These are phyloP conservation scores for Fusarium circinatum DNA, from an alignment of 2,329 filamentous ascomycete genomes.

Conservation along the genomic window DNA sequence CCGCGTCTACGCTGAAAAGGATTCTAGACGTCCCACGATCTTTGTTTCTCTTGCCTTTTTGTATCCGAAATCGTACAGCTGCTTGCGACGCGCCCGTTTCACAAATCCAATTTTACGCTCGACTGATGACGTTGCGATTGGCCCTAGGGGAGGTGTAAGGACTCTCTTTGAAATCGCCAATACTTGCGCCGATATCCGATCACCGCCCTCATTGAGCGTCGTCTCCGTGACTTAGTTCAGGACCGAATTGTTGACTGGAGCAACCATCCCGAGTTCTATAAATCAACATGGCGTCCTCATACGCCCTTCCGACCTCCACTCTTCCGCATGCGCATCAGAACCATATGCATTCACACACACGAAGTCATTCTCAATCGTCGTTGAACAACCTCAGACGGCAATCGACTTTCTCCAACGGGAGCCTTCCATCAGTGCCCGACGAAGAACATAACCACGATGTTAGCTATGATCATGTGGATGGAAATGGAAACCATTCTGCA, in stretches of 20 bases:
- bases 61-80: constrained; percentile 10
- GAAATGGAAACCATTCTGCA: constrained; percentile 34
- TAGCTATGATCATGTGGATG: constrained; percentile 34
- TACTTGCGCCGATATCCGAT: constrained; percentile 35
- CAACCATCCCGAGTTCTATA: not conserved
- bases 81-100: constrained; percentile 17
- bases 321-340: constrained; percentile 60
- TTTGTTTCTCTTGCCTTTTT: constrained; percentile 10
- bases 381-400: constrained; percentile 52
- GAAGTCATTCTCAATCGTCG: constrained; percentile 52
- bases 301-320: constrained; percentile 62
- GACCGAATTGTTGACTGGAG: constrained; percentile 11
- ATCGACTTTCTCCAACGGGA: constrained; percentile 49
- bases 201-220: constrained; percentile 11
- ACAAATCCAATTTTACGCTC: constrained; percentile 11
- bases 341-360: constrained; percentile 53
- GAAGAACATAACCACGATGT: constrained; percentile 47
- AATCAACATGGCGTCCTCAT: constrained; percentile 61
- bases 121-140: constrained; percentile 44
- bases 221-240: not conserved
- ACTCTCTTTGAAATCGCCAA: constrained; percentile 32
- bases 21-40: constrained; percentile 35
- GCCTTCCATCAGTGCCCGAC: constrained; percentile 47
- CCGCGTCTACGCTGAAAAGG: constrained; percentile 19
- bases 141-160: constrained; percentile 29